Percentiles rank a stretch among this genome's conserved stretches.
phyloP scores from a whole-genome alignment of 2,329 filamentous ascomycete species.

The Penicillium sclerotigenum region DNA sequence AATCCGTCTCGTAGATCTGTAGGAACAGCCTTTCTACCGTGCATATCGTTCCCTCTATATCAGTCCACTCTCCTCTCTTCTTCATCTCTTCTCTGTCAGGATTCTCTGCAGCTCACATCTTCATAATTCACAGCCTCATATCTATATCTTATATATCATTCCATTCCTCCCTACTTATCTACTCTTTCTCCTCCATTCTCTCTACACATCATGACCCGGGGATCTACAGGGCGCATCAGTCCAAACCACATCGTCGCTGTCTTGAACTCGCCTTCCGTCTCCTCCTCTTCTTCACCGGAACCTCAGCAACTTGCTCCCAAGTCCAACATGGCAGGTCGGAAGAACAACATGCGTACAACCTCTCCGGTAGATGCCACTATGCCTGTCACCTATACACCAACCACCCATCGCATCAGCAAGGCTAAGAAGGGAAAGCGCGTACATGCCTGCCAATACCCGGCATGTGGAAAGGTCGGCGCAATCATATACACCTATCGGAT shows the following conservation, averaged over 20 bases:
- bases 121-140: conserved; percentile 7
- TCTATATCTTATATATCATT: not conserved
- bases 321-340: conserved; percentile 20
- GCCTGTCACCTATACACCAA: conserved; percentile 48
- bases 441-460: conserved; percentile 47
- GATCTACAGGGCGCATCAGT: conserved; percentile 22
- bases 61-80: conserved; percentile 24
- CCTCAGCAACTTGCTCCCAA: conserved; percentile 7
- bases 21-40: conserved; percentile 14
- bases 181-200: not conserved
- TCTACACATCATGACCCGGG: conserved; percentile 22
- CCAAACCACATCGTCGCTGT: conserved; percentile 22
- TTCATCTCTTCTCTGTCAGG: conserved; percentile 15
- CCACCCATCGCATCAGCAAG: conserved; percentile 51
- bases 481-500: not conserved
- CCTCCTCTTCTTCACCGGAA: conserved; percentile 22
- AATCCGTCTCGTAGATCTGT: conserved; percentile 22
- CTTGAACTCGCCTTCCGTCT: conserved; percentile 19
- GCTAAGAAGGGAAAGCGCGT: conserved; percentile 53
- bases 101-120: conserved; percentile 10
- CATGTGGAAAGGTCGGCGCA: conserved; percentile 46
- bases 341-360: conserved; percentile 32
- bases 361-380: conserved; percentile 31
- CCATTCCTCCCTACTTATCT: not conserved
- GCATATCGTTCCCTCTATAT: conserved; percentile 24